Base-by-base conservation (phyloP, 164 flowering plant genomes). In the Vitis cinerea region DNA sequence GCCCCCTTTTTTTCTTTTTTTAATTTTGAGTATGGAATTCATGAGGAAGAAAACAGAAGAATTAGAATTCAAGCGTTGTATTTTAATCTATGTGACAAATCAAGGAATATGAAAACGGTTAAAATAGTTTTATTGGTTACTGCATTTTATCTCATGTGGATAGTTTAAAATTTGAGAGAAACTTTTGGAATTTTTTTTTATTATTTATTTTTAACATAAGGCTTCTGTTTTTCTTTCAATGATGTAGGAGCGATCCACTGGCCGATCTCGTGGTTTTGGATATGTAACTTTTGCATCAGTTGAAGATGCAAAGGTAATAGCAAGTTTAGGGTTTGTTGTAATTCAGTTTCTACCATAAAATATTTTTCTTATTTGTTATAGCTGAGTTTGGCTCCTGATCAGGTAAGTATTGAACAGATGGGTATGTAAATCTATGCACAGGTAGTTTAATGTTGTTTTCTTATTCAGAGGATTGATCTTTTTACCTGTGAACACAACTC, bases 241-340 rank as follows among this genome's bases (percentile, higher is more conserved):
- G 16, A 11, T 74, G 54, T 67, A 96, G 99, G 99, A 96, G 74
- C 84, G 98, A 14, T 77, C 87, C n/a, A 84, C 92, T 52, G 99
- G 98, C 3, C 83, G 98, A 61, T 96, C 99, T 78, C 97, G 99
- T 66, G 99, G 99, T 52, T 96, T 96, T 84, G 99, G 99, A 59
- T 96, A 96, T 79, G 99, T 86, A 17, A 96, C 99, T 53, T 96
- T 96, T 88, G 87, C 81, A 19, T 81, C 90, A 37, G 85, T 68
- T 30, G 98, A 96, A 68, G 99, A 93, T 85, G 99, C 99, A 16
- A 87, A 96, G 97, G 99, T 93, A 80, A 52, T 2, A 64, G 16
- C 19, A 30, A 30, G 9, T 65, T 27, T 3, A 5, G 17, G 27
- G 47, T 23, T 69, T 63, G 48, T 30, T 19, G 8, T 27, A 14